These are phyloP conservation scores for Recurvomyces mirabilis DNA, from an alignment of 495 filamentous ascomycete species.

Conservation along the genomic window DNA sequence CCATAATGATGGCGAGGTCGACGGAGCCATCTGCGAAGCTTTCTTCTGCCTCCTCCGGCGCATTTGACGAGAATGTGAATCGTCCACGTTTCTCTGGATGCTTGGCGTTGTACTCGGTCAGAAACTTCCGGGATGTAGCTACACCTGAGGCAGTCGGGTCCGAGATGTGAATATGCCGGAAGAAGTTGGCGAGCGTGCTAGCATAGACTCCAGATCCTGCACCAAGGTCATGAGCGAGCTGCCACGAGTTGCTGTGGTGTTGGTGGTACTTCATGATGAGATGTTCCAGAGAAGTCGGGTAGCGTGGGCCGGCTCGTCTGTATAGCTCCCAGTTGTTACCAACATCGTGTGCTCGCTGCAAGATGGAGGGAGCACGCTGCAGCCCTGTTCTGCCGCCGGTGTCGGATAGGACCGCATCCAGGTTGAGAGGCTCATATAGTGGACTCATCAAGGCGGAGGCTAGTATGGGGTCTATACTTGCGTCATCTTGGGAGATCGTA, in stretches of 20 bases:
- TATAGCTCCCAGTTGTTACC: slow-evolving; percentile 15
- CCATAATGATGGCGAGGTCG: slow-evolving; percentile 14
- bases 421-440: slow-evolving; percentile 1
- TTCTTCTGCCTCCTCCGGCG: slow-evolving; percentile 11
- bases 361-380: slow-evolving; percentile 3
- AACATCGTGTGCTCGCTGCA: neutral
- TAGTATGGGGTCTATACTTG: slow-evolving; percentile 7
- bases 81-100: slow-evolving; percentile 17
- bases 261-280: slow-evolving; percentile 19
- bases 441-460: slow-evolving; percentile 10
- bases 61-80: slow-evolving; percentile 13
- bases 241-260: slow-evolving; percentile 17
- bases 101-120: slow-evolving; percentile 5
- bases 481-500: slow-evolving; percentile 6
- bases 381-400: neutral
- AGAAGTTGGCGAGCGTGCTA: slow-evolving; percentile 12
- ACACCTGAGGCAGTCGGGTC: slow-evolving; percentile 7
- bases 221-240: slow-evolving; percentile 18
- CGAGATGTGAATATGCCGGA: slow-evolving; percentile 17
- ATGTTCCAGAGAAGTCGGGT: slow-evolving; percentile 12
- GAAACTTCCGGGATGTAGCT: slow-evolving; percentile 4
- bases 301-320: slow-evolving; percentile 18
- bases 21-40: slow-evolving; percentile 7
- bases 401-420: slow-evolving; percentile 2
- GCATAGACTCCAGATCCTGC: slow-evolving; percentile 16